Base-by-base conservation (phyloP, 768 basidiomycete genomes). In the Coprinopsis marcescibilis region DNA sequence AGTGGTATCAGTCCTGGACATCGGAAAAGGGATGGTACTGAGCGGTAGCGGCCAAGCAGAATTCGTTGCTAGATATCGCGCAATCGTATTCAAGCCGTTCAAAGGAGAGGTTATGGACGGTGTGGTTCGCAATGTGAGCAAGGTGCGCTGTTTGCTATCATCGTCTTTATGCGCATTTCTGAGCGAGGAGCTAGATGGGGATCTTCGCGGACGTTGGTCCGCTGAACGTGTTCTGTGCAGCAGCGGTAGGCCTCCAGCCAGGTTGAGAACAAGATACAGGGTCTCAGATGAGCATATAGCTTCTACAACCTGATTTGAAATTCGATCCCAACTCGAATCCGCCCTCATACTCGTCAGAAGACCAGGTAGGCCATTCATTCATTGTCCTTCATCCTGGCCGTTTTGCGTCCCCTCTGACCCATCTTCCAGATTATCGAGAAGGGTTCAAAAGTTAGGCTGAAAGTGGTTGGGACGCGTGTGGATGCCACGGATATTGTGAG, bases 11-110 rank as follows among this genome's bases (percentile, higher is more conserved):
- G 90, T 95, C 56, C 72, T 88, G 41, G 89, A 94, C 58, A 90
- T 93, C 46, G 92, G 91, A 26, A 86, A 89, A 65, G 94, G 93
- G 7, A 89, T 91, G 77, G 87, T 97, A 12, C 69, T 95, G 37
- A 81, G 85, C 46, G 90, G 91, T 6, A 92, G 85, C 26, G 95
- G 93, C 1, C 91, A 95, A 66, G 96, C 96, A 3, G 91, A 97
- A 68, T 99, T 99, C 65, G 77, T 90, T 53, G 91, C 92, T 17
- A 75, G 86, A 45, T 99, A 98, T 67, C 83, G 87, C 21, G 96
- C 96, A 4, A 92, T 99, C 54, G 95, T 99, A 15, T 97, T 96
- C 78, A 94, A 97, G 66, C 96, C 96, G n/a, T 98, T 98, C 77
- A 96, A 97, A 65, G 94, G 93, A 8, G 95, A 99, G 62, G 95